phyloP scores from a whole-genome alignment of 495 filamentous ascomycete genomes.

The Penicillium canescens region DNA sequence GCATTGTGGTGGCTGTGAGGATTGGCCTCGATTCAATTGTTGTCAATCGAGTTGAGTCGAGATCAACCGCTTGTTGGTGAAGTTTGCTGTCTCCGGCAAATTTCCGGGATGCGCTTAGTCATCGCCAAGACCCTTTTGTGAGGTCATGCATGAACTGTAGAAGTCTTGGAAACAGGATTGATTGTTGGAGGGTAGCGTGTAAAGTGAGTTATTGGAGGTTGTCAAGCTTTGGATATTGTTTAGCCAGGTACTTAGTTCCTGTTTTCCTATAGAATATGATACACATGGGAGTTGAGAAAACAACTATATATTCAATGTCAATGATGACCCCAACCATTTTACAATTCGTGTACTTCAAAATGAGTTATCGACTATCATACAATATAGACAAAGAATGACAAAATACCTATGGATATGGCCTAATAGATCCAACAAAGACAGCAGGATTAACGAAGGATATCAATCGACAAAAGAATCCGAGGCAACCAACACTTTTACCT shows the following conservation, averaged over 20 bases:
- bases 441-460: too few species aligned
- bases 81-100: conserved; percentile 17
- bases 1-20: conserved; percentile 26
- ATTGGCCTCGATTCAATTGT: conserved; percentile 6
- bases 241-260: not conserved
- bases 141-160: conserved; percentile 11
- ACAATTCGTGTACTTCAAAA: too few species aligned
- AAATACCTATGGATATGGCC: too few species aligned
- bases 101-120: conserved; percentile 19
- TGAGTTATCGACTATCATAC: too few species aligned
- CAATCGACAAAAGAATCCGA: too few species aligned
- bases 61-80: conserved; percentile 12
- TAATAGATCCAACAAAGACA: too few species aligned
- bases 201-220: not conserved
- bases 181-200: not conserved
- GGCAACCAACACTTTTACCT: too few species aligned
- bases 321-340: too few species aligned
- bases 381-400: too few species aligned
- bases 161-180: conserved; percentile 4
- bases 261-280: too few species aligned
- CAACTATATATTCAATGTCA: too few species aligned
- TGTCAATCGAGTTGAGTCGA: conserved; percentile 7
- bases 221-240: not conserved
- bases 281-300: too few species aligned
- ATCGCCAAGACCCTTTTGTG: conserved; percentile 9